A percentile compares a stretch with the other conserved stretches of the same genome.
These are phyloP conservation scores for Gracilariopsis chorda DNA, from an alignment of 23 red algal genomes.

Conservation along the genomic window DNA sequence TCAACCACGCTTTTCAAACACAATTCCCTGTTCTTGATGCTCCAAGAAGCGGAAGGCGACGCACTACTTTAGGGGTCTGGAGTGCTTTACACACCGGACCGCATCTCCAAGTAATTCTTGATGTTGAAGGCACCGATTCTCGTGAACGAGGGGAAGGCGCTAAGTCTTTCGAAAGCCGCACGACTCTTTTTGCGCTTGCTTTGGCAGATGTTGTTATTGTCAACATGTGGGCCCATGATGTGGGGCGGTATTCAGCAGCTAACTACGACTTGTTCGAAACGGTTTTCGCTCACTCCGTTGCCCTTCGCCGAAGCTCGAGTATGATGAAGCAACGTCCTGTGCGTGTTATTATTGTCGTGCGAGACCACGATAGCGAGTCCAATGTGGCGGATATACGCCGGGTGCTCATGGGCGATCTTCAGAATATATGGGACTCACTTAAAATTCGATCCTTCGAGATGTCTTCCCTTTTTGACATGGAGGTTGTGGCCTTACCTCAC, in stretches of 20 bases:
- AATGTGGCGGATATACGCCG: conserved; percentile 58
- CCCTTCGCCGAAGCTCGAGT: conserved; percentile 19
- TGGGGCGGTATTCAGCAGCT: conserved; percentile 85
- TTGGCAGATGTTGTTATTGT: conserved; percentile 82
- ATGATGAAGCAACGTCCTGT: conserved; percentile 11
- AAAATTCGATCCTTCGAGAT: not conserved
- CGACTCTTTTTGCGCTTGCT: conserved; percentile 80
- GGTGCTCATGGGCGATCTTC: conserved; percentile 73
- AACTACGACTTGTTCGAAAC: conserved; percentile 85
- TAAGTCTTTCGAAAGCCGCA: conserved; percentile 70
- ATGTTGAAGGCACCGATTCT: conserved; percentile 96
- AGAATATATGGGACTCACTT: conserved; percentile 60
- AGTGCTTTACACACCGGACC: conserved; percentile 13
- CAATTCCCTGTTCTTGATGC: conserved; percentile 96
- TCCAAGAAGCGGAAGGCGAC: conserved; percentile 58
- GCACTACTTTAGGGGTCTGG: conserved; percentile 91
- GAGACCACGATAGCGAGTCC: conserved; percentile 76
- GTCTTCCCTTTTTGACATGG: conserved; percentile 55
- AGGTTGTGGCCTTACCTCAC: conserved; percentile 69
- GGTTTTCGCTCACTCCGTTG: conserved; percentile 75
- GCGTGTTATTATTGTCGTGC: conserved; percentile 73
- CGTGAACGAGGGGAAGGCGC: conserved; percentile 89
- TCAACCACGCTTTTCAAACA: conserved; percentile 87
- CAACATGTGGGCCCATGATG: conserved; percentile 96
- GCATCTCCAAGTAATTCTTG: conserved; percentile 58